Conservation (phyloP, 306 rosid genomes). For the Sicyos baderoa region DNA sequence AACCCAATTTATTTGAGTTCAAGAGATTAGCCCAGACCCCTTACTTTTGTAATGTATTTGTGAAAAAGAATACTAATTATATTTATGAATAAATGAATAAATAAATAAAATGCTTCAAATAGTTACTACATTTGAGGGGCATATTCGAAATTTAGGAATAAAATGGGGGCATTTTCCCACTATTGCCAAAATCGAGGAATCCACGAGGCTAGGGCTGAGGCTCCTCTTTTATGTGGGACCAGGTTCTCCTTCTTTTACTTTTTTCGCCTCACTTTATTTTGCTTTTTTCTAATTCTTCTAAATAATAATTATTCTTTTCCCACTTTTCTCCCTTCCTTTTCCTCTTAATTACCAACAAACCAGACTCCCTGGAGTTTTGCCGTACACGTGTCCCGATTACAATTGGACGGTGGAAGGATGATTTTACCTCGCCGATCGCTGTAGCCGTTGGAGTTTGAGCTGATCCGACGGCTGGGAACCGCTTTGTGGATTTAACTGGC, state of each 20-base stretch:
- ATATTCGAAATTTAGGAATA: constrained; percentile 8
- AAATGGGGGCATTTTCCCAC: not conserved
- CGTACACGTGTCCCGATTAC: not conserved
- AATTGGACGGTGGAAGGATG: not conserved
- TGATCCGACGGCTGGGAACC: constrained; percentile 1
- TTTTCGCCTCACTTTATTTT: not conserved
- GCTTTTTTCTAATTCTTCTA: constrained; percentile 6
- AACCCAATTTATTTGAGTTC: no score
- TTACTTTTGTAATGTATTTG: not conserved
- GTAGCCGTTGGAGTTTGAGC: not conserved
- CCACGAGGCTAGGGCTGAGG: constrained; percentile 12
- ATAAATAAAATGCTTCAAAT: not conserved
- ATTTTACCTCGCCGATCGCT: not conserved
- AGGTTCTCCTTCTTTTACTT: not conserved
- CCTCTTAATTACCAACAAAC: constrained; percentile 1
- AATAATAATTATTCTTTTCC: not conserved
- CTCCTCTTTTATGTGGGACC: constrained; percentile 17
- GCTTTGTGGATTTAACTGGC: not conserved
- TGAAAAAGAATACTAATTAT: no score
- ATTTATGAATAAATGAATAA: not conserved
- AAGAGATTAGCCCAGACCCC: no score
- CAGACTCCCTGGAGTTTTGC: not conserved
- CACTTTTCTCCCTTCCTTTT: not conserved
- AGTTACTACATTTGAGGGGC: not conserved
- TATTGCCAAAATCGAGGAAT: not conserved